Base-by-base conservation (phyloP, 306 rosid genomes). In the Neltuma alba region DNA sequence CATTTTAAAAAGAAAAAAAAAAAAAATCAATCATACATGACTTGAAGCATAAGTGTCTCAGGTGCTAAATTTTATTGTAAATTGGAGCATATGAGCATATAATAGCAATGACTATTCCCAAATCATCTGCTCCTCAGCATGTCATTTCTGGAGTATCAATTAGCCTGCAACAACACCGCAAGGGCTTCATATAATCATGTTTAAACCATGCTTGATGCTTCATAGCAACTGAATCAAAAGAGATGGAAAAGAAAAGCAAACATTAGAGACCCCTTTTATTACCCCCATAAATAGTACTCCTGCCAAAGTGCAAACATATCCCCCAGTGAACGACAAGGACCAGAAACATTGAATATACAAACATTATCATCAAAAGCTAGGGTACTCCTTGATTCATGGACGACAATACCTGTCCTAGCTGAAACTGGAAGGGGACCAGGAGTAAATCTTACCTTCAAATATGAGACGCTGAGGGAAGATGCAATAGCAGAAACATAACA, bases 111-210 rank as follows among this genome's bases (percentile, higher is more conserved):
- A 70, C 75, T 77, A 38, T 77, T 73, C 33, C 79, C 85, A 50
- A 72, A 75, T 89, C 91, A 80, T 89, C 92, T 85, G 76, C 80
- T 81, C 89, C 94, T 90, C 92, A 83, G 88, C 89, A 84, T 78
- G 58, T 88, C 97, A 84, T 79, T 44, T 88, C 83, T 74, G 81
- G 73, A 82, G 81, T 79, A 81, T 34, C 9, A 44, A 37, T 50
- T 72, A 62, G 66, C 88, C 89, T 83, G 83, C 16, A 79, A 15
- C 76, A 40, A 31, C 60, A 36, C 10, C 74, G 65, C 31, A 30
- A 38, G 30, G 20, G 47, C 41, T 60, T 28, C 66, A 60, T 37
- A 4, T 28, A 12, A 28, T n/a, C 13, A 28, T 15, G 66, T 28
- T 14, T 14, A 60, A 28, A 30, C 66, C 66, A 27, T 60, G 66